Conservation (phyloP, 139 green algal genomes). For the Coccomyxa sp. region DNA sequence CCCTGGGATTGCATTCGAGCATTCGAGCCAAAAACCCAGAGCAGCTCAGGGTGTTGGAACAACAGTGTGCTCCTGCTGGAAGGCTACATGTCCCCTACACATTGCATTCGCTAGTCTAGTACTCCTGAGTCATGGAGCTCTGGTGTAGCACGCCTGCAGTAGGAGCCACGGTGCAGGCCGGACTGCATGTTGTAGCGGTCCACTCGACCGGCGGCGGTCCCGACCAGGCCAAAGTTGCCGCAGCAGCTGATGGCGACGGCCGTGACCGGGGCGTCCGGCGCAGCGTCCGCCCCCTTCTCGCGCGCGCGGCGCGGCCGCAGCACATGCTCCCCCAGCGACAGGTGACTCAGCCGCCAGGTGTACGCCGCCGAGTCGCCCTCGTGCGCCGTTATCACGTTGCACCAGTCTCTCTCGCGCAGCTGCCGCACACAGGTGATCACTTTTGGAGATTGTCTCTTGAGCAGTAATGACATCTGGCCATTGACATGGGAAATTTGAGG, state of each 20-base stretch:
- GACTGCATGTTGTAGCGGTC: conserved; percentile 97
- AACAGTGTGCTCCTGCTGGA: too few species aligned
- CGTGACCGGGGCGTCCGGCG: conserved; percentile 39
- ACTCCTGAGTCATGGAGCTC: too few species aligned
- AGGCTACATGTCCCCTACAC: too few species aligned
- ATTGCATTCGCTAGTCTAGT: too few species aligned
- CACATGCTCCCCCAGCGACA: conserved; percentile 63
- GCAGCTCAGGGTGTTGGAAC: too few species aligned
- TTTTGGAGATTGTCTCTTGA: background rate
- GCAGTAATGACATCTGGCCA: background rate
- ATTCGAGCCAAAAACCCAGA: too few species aligned
- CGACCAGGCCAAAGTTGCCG: conserved; percentile 96
- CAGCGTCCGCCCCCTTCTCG: background rate
- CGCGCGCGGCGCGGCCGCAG: conserved; percentile 46
- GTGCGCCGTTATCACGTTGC: conserved; percentile 92
- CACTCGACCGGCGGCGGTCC: conserved; percentile 64
- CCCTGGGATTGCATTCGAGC: too few species aligned
- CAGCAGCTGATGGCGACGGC: conserved; percentile 75
- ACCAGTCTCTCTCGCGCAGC: conserved; percentile 93
- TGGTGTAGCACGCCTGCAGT: conserved; percentile 17
- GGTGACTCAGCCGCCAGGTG: conserved; percentile 84
- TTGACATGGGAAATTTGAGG: background rate
- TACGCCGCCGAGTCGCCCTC: conserved; percentile 78
- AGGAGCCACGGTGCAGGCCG: conserved; percentile 72
- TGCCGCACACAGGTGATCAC: conserved; percentile 15